These are phyloP conservation scores for Tricholoma sp. DNA, from an alignment of 768 basidiomycete genomes.

Conservation along the genomic window DNA sequence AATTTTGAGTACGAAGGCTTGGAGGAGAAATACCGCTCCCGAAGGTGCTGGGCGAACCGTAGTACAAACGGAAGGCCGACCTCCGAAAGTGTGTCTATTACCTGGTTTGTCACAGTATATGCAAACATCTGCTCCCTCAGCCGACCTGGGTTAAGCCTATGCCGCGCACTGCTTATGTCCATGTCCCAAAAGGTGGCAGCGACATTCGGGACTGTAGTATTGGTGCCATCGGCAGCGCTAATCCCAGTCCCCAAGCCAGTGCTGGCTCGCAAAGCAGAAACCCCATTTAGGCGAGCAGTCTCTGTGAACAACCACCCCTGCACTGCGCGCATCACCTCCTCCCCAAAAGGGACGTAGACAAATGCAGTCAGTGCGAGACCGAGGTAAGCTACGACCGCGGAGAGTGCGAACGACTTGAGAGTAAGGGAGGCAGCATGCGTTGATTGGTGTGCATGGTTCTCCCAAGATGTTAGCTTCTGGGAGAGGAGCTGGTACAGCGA, in stretches of 20 bases:
- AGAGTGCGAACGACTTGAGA: slow-evolving; percentile 85
- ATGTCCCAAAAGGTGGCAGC: slow-evolving; percentile 44
- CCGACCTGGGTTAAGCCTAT: slow-evolving; percentile 61
- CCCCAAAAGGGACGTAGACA: slow-evolving; percentile 92
- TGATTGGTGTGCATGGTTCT: slow-evolving; percentile 84
- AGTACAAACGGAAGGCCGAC: slow-evolving; percentile 76
- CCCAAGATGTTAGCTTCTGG: slow-evolving; percentile 73
- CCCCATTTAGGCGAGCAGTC: slow-evolving; percentile 8
- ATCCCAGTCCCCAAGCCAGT: not conserved
- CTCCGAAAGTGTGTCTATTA: slow-evolving; percentile 71
- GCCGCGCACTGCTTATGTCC: slow-evolving; percentile 42
- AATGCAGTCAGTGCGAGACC: slow-evolving; percentile 92
- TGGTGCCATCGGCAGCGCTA: slow-evolving; percentile 10
- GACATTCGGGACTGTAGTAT: slow-evolving; percentile 2
- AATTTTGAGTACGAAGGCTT: slow-evolving; percentile 17
- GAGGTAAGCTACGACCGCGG: slow-evolving; percentile 86
- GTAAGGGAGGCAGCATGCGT: slow-evolving; percentile 77
- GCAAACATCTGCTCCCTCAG: slow-evolving; percentile 93
- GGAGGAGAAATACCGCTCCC: slow-evolving; percentile 28
- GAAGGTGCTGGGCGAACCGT: slow-evolving; percentile 49
- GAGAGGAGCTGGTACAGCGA: slow-evolving; percentile 68
- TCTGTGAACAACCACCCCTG: slow-evolving; percentile 39
- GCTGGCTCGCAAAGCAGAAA: slow-evolving; percentile 20
- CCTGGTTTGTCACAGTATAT: slow-evolving; percentile 85
- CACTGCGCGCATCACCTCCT: slow-evolving; percentile 64